Evolutionary conservation across 2,329 filamentous ascomycete species (phyloP).

Genomic region (Tolypocladium tropicale): DNA sequence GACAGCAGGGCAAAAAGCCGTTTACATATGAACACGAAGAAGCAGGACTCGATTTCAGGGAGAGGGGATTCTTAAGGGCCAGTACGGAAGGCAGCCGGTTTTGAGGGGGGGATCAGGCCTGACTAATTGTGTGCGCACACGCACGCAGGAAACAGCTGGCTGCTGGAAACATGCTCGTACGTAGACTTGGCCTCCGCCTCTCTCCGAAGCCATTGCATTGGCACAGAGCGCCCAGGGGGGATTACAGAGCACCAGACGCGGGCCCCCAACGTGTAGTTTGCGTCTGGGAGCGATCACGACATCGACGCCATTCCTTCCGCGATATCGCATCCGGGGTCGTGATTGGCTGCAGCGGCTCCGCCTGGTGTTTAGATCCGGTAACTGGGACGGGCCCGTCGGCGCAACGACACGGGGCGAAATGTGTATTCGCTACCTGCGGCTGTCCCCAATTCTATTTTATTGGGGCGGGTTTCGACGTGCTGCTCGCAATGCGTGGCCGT

Average conservation of each 20-base stretch:
- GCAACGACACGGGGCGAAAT: neutral
- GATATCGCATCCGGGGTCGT: slow-evolving; percentile 20
- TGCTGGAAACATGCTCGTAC: neutral
- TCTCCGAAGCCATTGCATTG: neutral
- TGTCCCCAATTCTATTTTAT: neutral
- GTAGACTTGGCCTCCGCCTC: neutral
- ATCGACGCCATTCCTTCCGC: slow-evolving; percentile 42
- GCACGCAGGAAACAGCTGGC: neutral
- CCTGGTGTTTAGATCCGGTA: slow-evolving; percentile 5
- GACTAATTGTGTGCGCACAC: neutral
- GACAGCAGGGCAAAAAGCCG: neutral
- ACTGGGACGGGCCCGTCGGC: neutral
- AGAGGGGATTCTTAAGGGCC: neutral
- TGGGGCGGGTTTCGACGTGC: neutral
- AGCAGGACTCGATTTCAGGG: neutral
- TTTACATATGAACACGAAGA: neutral
- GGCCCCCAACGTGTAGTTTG: slow-evolving; percentile 16
- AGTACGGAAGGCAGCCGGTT: neutral
- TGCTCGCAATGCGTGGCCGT: neutral
- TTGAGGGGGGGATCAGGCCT: neutral
- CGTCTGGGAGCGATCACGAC: slow-evolving; percentile 36
- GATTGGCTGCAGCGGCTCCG: slow-evolving; percentile 23
- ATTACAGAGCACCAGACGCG: slow-evolving; percentile 21
- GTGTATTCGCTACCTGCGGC: neutral
- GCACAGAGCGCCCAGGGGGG: slow-evolving; percentile 19